Conservation (phyloP, 352 stramenopile genomes). For the Blastocystis sp. region DNA sequence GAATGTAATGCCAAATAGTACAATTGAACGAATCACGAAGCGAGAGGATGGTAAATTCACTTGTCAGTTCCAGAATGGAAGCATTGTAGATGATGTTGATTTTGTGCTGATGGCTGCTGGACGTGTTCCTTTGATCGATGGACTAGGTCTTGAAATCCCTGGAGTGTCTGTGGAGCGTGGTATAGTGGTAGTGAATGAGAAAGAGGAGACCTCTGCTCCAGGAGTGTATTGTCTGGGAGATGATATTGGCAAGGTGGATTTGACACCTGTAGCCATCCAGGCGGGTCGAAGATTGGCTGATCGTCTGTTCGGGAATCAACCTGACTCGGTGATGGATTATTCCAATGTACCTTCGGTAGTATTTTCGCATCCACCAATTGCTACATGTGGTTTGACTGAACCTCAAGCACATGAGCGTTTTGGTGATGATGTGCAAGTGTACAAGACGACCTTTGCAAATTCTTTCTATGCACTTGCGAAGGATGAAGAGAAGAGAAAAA, state of each 20-base stretch:
- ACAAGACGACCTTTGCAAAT: slow-evolving; percentile 80
- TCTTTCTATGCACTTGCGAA: slow-evolving; percentile 77
- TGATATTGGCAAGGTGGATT: slow-evolving; percentile 72
- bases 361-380: slow-evolving; percentile 84
- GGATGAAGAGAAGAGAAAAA: slow-evolving; percentile 73
- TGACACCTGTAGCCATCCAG: slow-evolving; percentile 67
- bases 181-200: slow-evolving; percentile 81
- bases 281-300: slow-evolving; percentile 73
- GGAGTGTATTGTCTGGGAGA: slow-evolving; percentile 84
- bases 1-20: slow-evolving; percentile 68
- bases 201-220: slow-evolving; percentile 78
- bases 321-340: slow-evolving; percentile 76
- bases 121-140: slow-evolving; percentile 68
- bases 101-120: slow-evolving; percentile 79
- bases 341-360: slow-evolving; percentile 82
- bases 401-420: slow-evolving; percentile 78
- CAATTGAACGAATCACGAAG: slow-evolving; percentile 75
- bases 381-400: slow-evolving; percentile 83
- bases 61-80: slow-evolving; percentile 55
- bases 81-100: slow-evolving; percentile 70
- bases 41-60: slow-evolving; percentile 75
- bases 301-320: slow-evolving; percentile 64
- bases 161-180: slow-evolving; percentile 71
- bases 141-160: slow-evolving; percentile 72
- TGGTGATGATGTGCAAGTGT: slow-evolving; percentile 80